phyloP scores from a whole-genome alignment of 257 asterid species.

The Cynanchum wilfordii region DNA sequence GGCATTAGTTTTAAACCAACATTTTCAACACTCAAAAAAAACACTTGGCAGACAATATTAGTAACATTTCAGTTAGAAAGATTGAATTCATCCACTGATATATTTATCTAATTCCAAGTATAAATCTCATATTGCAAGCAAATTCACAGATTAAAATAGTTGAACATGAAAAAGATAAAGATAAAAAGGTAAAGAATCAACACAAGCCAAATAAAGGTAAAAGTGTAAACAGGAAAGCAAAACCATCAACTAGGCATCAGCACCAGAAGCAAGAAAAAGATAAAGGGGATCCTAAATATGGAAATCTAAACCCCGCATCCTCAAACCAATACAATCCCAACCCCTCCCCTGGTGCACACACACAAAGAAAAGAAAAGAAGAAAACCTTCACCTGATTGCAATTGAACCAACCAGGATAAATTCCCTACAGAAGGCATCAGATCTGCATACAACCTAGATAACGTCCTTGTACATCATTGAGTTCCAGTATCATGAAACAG shows the following conservation, averaged over 20 bases:
- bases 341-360: neutral
- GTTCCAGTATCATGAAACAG: neutral
- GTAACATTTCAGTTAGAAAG: neutral
- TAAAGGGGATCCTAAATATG: neutral
- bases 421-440: neutral
- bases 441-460: conserved; percentile 1
- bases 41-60: neutral
- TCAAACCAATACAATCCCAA: neutral
- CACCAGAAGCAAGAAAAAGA: neutral
- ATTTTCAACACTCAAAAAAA: neutral
- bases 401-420: neutral
- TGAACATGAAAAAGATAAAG: neutral
- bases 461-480: neutral
- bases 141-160: neutral
- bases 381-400: conserved; percentile 3
- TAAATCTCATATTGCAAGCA: neutral
- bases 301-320: neutral
- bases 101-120: neutral
- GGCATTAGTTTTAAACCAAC: neutral
- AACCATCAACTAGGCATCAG: neutral
- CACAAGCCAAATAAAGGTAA: neutral
- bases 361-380: neutral
- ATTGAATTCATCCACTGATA: neutral
- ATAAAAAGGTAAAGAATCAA: neutral
- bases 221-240: neutral